phyloP scores from a whole-genome alignment of 805 yeast species.

The Saccharomycopsis schoenii region DNA sequence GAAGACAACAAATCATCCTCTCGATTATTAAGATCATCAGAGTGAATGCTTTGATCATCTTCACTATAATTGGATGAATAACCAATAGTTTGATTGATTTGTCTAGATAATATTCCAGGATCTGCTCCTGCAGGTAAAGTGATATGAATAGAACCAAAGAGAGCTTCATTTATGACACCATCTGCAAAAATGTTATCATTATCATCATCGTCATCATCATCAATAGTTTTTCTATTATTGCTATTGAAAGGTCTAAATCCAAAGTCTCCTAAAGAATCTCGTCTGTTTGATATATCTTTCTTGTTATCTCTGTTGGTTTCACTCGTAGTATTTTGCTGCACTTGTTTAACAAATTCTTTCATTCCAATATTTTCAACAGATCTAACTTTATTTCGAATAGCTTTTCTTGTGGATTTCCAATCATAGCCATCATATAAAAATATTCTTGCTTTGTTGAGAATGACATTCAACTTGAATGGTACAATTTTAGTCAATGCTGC shows the following conservation, averaged over 20 bases:
- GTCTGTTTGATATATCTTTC: background rate
- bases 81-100: constrained; percentile 41
- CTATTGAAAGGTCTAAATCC: constrained; percentile 15
- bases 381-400: constrained; percentile 56
- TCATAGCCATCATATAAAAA: constrained; percentile 85
- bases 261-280: constrained; percentile 19
- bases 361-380: constrained; percentile 43
- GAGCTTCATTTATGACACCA: constrained; percentile 43
- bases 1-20: constrained; percentile 18
- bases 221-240: constrained; percentile 6
- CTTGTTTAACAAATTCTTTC: constrained; percentile 3
- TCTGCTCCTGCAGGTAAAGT: constrained; percentile 41
- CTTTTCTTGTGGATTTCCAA: constrained; percentile 68
- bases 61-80: constrained; percentile 11
- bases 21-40: background rate
- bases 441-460: constrained; percentile 31
- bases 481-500: constrained; percentile 10
- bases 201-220: constrained; percentile 15
- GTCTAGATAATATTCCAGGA: constrained; percentile 36
- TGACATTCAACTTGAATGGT: constrained; percentile 27
- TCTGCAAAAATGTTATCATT: constrained; percentile 5
- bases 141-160: constrained; percentile 75
- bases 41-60: background rate
- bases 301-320: background rate
- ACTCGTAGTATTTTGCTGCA: background rate